Base-by-base conservation (phyloP, 495 filamentous ascomycete species). In the Penicillium fimorum region DNA sequence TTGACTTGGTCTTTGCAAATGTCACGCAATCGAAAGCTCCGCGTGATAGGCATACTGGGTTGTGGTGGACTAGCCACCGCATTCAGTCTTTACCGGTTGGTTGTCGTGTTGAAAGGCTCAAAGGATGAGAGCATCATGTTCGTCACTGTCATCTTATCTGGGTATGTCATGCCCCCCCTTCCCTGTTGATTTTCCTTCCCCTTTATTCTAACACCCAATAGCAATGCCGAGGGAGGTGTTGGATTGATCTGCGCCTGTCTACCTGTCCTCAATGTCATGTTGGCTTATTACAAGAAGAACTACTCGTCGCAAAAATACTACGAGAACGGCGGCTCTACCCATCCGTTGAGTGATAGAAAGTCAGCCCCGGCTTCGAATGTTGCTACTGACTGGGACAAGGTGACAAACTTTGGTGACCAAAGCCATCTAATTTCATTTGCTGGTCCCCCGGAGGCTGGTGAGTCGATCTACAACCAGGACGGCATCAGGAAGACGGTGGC, bases 221-320 rank as follows among this genome's bases (percentile, higher is more conserved):
- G 76, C 12, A 77, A 76, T 40, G 76, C 76, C 48, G 76, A 80
- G 62, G 73, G 70, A 37, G 73, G 72, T 30, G 61, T 80, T 37
- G 77, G 75, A 15, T 50, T 80, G n/a, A 76, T 80, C 51, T 78
- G 76, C 48, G 76, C 76, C 29, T 78, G 77, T 58, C 67, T 79
- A 3, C 77, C 77, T 0, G 62, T 71, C 4, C 48, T 77, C 33
- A 78, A 76, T 56, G 71, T 75, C 51, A 47, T 76, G 13, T 55
- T 72, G 42, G 50, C 56, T 33, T 63, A 70, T 43, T 59, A 71
- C 46, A 59, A 60, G 51, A 67, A 59, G 51, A 56, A 65, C 5
- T 71, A 70, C 65, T 65, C 61, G 11, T 68, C 68, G 3, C 58
- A 70, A 33, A 61, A 56, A 12, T 73, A 72, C 68, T 72, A 74